Evolutionary conservation across 169 alveolate genomes (phyloP), one percentile per base, ranked within the genome.

Genomic region (Cryptosporidium sp.): DNA sequence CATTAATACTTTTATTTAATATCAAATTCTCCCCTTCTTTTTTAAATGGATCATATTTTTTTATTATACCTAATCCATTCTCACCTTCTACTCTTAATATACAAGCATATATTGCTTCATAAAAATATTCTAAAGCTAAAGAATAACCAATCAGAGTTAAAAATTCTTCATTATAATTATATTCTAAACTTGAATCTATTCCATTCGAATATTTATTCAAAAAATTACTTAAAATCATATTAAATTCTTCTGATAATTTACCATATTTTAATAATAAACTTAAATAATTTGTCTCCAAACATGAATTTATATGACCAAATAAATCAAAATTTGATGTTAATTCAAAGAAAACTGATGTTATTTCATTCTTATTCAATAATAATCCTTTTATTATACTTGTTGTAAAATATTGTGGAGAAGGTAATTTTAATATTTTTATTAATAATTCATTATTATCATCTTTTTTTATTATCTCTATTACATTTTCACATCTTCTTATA

Each of bases 51-150:
- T 48, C 23, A 48, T 48, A 48, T 14, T 48, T 14, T 5, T 14
- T 48, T 48, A 48, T 48, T 14, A 14, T 12, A 3, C 72, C 72
- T 14, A 37, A 3, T 4, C 44, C 51, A 37, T 2, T 33, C 18
- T 65, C 5, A 4, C 33, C 33, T 14, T 31, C 51, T 2, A 29
- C 72, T 39, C 72, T 65, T n/a, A 33, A 21, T n/a, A 65, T 8
- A 65, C 72, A 65, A 65, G 52, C 72, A 31, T 31, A 31, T 16
- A 65, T 65, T n/a, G 52, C 72, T n/a, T 12, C 4, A 2, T 0
- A n/a, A 37, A 65, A 16, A 52, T 65, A 65, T 31, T 65, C 72
- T 39, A 65, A 35, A 7, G 72, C 72, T 10, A 65, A n/a, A n/a
- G 29, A 7, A 2, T 33, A 65, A 10, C 53, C 44, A 31, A 29